Evolutionary conservation across 2,329 filamentous ascomycete genomes (phyloP).

Genomic region (Aspergillus vadensis): DNA sequence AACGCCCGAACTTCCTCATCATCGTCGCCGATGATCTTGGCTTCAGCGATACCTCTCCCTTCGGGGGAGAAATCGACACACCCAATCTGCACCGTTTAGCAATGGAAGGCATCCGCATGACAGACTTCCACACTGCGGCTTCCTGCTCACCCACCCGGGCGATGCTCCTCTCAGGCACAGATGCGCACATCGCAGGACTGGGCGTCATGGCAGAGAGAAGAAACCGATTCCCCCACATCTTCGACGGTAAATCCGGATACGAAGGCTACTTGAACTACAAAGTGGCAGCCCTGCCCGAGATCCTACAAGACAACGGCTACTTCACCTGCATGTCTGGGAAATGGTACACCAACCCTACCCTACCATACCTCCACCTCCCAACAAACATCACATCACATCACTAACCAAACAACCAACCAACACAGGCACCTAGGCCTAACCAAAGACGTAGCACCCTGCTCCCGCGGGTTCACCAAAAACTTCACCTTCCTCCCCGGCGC

Average conservation of each 20-base stretch:
- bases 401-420: not conserved
- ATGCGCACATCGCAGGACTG: slow-evolving; percentile 36
- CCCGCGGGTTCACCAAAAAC: slow-evolving; percentile 34
- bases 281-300: slow-evolving; percentile 39
- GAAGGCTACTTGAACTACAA: slow-evolving; percentile 40
- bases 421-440: slow-evolving; percentile 39
- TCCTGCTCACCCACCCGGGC: slow-evolving; percentile 54
- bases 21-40: slow-evolving; percentile 49
- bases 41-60: slow-evolving; percentile 57
- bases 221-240: slow-evolving; percentile 21
- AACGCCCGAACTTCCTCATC: slow-evolving; percentile 31
- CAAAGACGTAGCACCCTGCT: slow-evolving; percentile 27
- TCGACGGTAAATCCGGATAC: slow-evolving; percentile 33
- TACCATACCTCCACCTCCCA: not conserved
- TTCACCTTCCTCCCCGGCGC: slow-evolving; percentile 33
- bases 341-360: not conserved
- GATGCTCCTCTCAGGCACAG: slow-evolving; percentile 40
- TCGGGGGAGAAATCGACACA: slow-evolving; percentile 58
- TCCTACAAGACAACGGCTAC: slow-evolving; percentile 39
- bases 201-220: slow-evolving; percentile 34
- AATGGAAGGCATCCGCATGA: slow-evolving; percentile 53
- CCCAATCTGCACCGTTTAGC: slow-evolving; percentile 54
- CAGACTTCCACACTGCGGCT: slow-evolving; percentile 61
- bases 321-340: slow-evolving; percentile 41
- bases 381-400: not conserved